phyloP scores from a whole-genome alignment of 148 eudicot species.

The Vaccinium myrtillus region DNA sequence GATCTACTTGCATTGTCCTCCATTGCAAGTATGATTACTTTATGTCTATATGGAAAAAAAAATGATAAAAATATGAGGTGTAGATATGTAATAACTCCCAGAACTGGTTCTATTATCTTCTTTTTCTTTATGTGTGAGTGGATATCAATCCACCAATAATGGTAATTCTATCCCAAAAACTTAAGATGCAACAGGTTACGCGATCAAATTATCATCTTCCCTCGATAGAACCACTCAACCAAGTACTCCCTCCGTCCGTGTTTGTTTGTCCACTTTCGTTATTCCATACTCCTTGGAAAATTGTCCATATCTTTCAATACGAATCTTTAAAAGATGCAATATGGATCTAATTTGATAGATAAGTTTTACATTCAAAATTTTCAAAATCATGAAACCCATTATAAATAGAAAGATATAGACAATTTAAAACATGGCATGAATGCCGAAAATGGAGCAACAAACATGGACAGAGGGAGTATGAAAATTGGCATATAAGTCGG shows the following conservation, averaged over 20 bases:
- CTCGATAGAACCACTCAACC: background rate
- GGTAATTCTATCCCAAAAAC: background rate
- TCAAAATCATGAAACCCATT: too few species aligned
- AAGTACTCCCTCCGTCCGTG: too few species aligned
- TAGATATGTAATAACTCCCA: background rate
- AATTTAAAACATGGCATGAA: too few species aligned
- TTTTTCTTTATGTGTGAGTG: background rate
- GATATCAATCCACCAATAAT: background rate
- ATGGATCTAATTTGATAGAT: too few species aligned
- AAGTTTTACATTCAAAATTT: too few species aligned
- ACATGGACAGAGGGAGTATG: too few species aligned
- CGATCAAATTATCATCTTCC: background rate
- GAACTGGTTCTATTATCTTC: background rate
- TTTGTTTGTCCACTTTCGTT: too few species aligned
- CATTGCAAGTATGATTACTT: background rate
- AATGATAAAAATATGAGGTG: background rate
- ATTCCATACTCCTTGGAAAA: too few species aligned
- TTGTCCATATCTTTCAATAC: too few species aligned
- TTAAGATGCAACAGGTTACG: background rate
- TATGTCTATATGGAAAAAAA: background rate
- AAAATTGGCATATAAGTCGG: background rate
- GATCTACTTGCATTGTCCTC: background rate
- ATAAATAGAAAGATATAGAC: too few species aligned
- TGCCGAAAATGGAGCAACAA: too few species aligned
- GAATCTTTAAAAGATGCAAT: too few species aligned